phyloP scores from a whole-genome alignment of 1,284 basidiomycete genomes.

The Naganishia cerealis region DNA sequence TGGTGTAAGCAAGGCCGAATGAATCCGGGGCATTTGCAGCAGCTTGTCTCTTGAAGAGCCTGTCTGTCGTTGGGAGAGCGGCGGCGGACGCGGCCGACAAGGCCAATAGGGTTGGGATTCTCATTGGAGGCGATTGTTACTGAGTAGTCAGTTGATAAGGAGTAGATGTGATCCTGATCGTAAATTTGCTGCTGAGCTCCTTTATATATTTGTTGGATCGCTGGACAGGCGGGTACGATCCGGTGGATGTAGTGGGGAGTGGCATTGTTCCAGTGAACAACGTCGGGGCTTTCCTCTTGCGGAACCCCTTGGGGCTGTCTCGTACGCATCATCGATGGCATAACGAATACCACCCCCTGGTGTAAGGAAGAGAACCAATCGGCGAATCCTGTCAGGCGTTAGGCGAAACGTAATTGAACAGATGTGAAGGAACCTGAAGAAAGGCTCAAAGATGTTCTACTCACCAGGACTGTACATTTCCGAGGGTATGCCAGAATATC shows the following conservation, averaged over 20 bases:
- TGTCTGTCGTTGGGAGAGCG: slow-evolving; percentile 11
- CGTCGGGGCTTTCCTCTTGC: not conserved
- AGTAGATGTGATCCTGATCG: not conserved
- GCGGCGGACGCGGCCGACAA: slow-evolving; percentile 18
- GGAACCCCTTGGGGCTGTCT: not conserved
- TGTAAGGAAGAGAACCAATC: not conserved
- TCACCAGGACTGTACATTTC: not conserved
- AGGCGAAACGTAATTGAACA: not conserved
- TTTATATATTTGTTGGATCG: not conserved
- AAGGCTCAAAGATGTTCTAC: not conserved
- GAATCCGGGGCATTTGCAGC: slow-evolving; percentile 13
- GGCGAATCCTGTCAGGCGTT: not conserved
- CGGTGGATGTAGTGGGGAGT: not conserved
- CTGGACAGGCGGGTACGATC: not conserved
- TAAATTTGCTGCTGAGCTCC: not conserved
- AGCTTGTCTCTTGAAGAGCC: slow-evolving; percentile 21
- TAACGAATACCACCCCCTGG: not conserved
- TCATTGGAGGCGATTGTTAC: slow-evolving; percentile 1
- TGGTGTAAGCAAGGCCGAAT: slow-evolving; percentile 26
- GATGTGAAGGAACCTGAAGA: not conserved
- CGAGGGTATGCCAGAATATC: too few species aligned
- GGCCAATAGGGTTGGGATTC: slow-evolving; percentile 22
- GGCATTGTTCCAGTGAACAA: not conserved
- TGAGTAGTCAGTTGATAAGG: not conserved
- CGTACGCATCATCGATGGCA: not conserved